Percentiles rank a stretch among this genome's conserved stretches.
These are phyloP conservation scores for Melampsora larici-populina DNA, from an alignment of 1,284 basidiomycete species.

Conservation along the genomic window DNA sequence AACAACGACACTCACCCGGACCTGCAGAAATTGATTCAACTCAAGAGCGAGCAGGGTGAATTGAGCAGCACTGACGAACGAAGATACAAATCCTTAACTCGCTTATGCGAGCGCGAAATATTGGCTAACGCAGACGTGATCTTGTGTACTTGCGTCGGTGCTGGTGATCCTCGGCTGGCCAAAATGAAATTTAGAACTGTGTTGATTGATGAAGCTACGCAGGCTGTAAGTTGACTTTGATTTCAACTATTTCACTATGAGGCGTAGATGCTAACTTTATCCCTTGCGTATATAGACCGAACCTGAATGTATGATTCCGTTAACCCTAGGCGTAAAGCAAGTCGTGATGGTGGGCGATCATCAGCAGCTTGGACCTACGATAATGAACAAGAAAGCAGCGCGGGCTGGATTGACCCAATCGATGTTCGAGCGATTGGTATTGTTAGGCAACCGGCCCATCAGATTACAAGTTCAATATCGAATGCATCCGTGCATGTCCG, in stretches of 20 bases:
- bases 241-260: not conserved
- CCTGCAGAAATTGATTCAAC: constrained; percentile 92
- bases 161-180: constrained; percentile 88
- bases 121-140: constrained; percentile 92
- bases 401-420: constrained; percentile 95
- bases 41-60: constrained; percentile 97
- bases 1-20: constrained; percentile 85
- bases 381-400: constrained; percentile 99
- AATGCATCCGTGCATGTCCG: constrained; percentile 98
- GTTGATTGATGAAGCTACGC: constrained; percentile 96
- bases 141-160: constrained; percentile 96
- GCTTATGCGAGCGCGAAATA: constrained; percentile 96
- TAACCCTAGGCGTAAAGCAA: constrained; percentile 97
- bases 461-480: constrained; percentile 99
- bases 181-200: constrained; percentile 98
- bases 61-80: constrained; percentile 92
- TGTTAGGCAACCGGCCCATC: constrained; percentile 92
- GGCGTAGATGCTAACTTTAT: not conserved
- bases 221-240: constrained; percentile 66
- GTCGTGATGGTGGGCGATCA: constrained; percentile 98
- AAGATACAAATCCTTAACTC: constrained; percentile 92
- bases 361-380: constrained; percentile 96
- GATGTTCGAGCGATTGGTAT: constrained; percentile 92
- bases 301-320: constrained; percentile 96
- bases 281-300: constrained; percentile 48